Conservation (phyloP, 2,329 filamentous ascomycete species). For the Drechslerella coelobrocha region DNA sequence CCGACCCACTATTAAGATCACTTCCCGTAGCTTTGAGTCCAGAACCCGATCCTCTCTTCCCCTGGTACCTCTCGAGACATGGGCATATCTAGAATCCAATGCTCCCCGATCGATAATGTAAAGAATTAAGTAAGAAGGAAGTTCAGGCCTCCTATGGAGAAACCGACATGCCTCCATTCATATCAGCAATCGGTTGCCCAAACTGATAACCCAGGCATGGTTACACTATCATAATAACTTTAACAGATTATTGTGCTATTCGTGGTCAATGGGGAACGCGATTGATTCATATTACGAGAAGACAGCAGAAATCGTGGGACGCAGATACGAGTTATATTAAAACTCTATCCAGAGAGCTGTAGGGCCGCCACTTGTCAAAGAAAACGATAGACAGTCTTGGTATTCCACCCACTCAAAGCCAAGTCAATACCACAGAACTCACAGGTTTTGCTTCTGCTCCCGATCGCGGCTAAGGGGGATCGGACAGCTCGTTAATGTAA, state of each 20-base stretch:
- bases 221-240: not conserved
- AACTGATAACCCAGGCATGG: no score
- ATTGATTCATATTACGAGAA: not conserved
- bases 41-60: slow-evolving; percentile 28
- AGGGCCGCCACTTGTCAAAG: not conserved
- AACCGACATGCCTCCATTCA: not conserved
- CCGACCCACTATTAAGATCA: not conserved
- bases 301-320: slow-evolving; percentile 21
- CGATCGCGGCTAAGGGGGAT: slow-evolving; percentile 26
- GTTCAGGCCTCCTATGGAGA: not conserved
- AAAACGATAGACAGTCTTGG: not conserved
- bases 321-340: slow-evolving; percentile 22
- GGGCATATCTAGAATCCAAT: not conserved
- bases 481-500: slow-evolving; percentile 37
- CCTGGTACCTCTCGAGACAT: not conserved
- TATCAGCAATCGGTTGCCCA: not conserved
- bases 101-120: not conserved
- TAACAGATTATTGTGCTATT: no score
- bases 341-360: slow-evolving; percentile 29
- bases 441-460: slow-evolving; percentile 17
- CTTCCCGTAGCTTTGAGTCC: no score
- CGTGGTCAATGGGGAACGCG: not conserved
- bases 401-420: not conserved
- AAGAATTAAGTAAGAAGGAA: not conserved
- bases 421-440: slow-evolving; percentile 1